Percentiles rank a stretch among this genome's conserved stretches.
Conservation (phyloP, 352 stramenopile species). For the Blastocystis sp. region DNA sequence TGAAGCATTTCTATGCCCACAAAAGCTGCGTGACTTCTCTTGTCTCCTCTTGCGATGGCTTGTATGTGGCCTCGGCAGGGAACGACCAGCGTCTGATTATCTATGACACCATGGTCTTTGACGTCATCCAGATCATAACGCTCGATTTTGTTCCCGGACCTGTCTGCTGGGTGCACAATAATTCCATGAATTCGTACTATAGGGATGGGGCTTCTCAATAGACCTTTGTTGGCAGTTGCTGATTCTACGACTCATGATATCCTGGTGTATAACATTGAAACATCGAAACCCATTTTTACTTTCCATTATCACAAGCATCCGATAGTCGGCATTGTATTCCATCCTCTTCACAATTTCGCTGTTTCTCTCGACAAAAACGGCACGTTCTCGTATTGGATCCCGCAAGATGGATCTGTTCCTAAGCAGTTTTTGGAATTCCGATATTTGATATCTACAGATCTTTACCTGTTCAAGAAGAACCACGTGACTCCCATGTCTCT, state of each 20-base stretch:
- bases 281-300: constrained; percentile 64
- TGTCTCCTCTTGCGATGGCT: constrained; percentile 74
- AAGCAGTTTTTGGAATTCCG: background rate
- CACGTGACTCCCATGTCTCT: constrained; percentile 77
- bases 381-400: constrained; percentile 86
- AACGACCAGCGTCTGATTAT: constrained; percentile 90
- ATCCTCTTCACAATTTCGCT: constrained; percentile 75
- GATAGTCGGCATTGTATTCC: constrained; percentile 80
- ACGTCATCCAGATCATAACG: constrained; percentile 92
- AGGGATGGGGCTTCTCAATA: background rate
- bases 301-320: constrained; percentile 81
- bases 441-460: constrained; percentile 84
- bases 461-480: constrained; percentile 87
- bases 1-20: constrained; percentile 97
- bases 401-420: constrained; percentile 65
- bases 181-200: background rate
- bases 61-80: constrained; percentile 75
- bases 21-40: constrained; percentile 77
- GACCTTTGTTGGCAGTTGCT: constrained; percentile 73
- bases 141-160: constrained; percentile 69
- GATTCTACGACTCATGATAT: constrained; percentile 66
- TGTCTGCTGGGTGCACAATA: constrained; percentile 64
- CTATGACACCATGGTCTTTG: constrained; percentile 94
- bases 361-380: constrained; percentile 82
- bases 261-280: constrained; percentile 53